phyloP scores from a whole-genome alignment of 495 filamentous ascomycete genomes.

The Aspergillus steynii region DNA sequence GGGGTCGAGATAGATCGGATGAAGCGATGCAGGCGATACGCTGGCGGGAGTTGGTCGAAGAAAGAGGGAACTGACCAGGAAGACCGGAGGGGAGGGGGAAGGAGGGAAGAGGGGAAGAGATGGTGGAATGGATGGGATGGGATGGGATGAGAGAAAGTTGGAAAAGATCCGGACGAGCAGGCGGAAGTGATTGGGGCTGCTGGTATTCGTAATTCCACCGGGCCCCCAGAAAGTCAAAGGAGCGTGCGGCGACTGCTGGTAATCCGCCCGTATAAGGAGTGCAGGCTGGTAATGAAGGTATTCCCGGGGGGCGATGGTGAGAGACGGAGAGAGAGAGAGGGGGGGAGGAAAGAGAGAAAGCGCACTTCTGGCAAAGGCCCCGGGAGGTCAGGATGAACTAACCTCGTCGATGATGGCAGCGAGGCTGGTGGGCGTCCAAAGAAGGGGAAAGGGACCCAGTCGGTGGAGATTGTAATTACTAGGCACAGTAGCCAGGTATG shows the following conservation, averaged over 20 bases:
- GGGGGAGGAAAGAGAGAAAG: background rate
- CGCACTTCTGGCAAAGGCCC: too few relatives aligned
- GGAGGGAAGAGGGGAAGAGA: conserved; percentile 2
- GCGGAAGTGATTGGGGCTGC: background rate
- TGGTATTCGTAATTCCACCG: background rate
- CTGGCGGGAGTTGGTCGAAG: conserved; percentile 12
- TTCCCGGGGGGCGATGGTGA: background rate
- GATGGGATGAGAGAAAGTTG: conserved; percentile 4
- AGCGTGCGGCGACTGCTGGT: background rate
- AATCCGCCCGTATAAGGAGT: background rate
- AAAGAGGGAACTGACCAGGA: background rate
- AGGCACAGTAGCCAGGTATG: background rate
- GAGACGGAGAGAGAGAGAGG: background rate
- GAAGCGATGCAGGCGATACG: conserved; percentile 15
- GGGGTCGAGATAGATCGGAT: conserved; percentile 5
- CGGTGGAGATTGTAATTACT: background rate
- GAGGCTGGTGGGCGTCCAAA: background rate
- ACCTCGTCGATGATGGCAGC: background rate
- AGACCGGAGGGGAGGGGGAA: background rate
- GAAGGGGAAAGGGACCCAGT: background rate
- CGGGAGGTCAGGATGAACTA: too few relatives aligned
- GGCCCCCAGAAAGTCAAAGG: too few relatives aligned
- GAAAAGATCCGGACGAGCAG: background rate
- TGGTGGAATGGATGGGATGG: conserved; percentile 1
- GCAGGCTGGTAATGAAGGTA: background rate